phyloP scores from a whole-genome alignment of 2,329 filamentous ascomycete genomes.

The Aureobasidium sp. region DNA sequence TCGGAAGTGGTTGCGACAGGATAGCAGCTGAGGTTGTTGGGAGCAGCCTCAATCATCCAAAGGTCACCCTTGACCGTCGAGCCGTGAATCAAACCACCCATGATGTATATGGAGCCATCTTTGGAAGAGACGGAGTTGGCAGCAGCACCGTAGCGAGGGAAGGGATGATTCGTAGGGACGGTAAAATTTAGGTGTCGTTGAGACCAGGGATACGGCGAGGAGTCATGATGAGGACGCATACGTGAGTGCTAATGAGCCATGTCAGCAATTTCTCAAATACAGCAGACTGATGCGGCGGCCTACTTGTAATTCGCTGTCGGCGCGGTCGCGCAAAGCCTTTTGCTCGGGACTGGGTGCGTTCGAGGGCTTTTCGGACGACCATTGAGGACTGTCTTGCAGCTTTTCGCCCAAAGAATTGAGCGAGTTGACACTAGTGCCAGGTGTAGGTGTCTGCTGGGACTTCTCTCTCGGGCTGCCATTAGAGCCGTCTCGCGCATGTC shows the following conservation, averaged over 20 bases:
- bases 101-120: constrained; percentile 94
- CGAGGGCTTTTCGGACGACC: constrained; percentile 14
- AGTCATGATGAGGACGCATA: constrained; percentile 48
- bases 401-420: constrained; percentile 55
- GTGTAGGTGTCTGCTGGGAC: constrained; percentile 53
- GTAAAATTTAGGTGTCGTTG: constrained; percentile 82
- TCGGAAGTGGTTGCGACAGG: constrained; percentile 87
- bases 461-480: constrained; percentile 17
- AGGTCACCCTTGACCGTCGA: constrained; percentile 93
- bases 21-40: constrained; percentile 77
- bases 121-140: constrained; percentile 90
- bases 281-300: constrained; percentile 21
- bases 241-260: not conserved
- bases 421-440: constrained; percentile 63
- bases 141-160: constrained; percentile 92
- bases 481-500: constrained; percentile 24
- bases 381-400: constrained; percentile 13
- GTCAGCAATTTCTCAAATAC: constrained; percentile 34
- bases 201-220: constrained; percentile 92
- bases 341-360: constrained; percentile 56
- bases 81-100: constrained; percentile 93
- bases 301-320: constrained; percentile 50
- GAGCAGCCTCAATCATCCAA: constrained; percentile 91
- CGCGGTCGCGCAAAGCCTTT: constrained; percentile 50
- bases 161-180: constrained; percentile 73